These are phyloP conservation scores for Trichoderma brevicompactum DNA, from an alignment of 2,329 filamentous ascomycete species.

Conservation along the genomic window DNA sequence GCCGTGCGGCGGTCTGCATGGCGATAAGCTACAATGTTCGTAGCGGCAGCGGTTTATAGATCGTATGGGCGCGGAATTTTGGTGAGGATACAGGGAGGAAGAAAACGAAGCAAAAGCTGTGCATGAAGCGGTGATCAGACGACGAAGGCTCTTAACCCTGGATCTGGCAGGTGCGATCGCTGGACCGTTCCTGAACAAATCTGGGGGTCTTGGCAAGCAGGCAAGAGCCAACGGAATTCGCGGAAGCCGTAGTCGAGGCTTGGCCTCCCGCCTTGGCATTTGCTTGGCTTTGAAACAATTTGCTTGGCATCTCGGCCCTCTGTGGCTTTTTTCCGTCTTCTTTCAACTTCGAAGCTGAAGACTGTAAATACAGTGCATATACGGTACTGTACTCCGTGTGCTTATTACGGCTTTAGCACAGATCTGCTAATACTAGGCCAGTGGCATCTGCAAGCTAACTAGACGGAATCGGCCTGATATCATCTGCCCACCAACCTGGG, in stretches of 20 bases:
- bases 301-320: constrained; percentile 8
- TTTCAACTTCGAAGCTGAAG: too few relatives aligned
- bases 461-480: too few relatives aligned
- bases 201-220: constrained; percentile 10
- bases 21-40: not conserved
- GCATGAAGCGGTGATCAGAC: not conserved
- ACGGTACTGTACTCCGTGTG: too few relatives aligned
- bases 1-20: constrained; percentile 1
- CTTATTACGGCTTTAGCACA: too few relatives aligned
- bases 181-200: constrained; percentile 18
- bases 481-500: too few relatives aligned
- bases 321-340: not conserved
- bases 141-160: constrained; percentile 1
- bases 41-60: too few relatives aligned
- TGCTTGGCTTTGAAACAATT: constrained; percentile 14
- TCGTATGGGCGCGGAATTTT: too few relatives aligned
- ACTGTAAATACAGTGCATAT: too few relatives aligned
- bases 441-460: too few relatives aligned
- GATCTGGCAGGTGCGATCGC: constrained; percentile 22
- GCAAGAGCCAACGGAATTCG: constrained; percentile 16
- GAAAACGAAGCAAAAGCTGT: not conserved
- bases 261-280: constrained; percentile 24
- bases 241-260: constrained; percentile 8
- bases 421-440: too few relatives aligned
- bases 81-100: not conserved